A percentile compares a stretch with the other conserved stretches of the same genome.
Evolutionary conservation across 805 yeast genomes (phyloP).

Genomic region (Candida adriatica): DNA sequence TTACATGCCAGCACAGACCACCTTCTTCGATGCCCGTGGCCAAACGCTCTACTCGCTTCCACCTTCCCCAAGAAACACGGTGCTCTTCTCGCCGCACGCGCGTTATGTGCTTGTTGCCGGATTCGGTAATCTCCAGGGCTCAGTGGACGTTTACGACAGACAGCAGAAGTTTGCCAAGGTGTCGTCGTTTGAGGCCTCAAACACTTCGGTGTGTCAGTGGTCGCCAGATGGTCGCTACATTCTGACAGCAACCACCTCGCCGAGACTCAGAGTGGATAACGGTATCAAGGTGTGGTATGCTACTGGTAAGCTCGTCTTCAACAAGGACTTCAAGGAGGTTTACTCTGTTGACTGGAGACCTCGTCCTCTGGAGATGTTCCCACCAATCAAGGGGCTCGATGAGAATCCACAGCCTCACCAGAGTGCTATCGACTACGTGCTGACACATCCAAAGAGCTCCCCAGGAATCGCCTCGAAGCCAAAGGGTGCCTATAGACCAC

Average conservation of each 20-base stretch:
- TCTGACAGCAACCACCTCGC: slow-evolving; percentile 94
- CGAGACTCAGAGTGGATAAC: slow-evolving; percentile 94
- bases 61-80: slow-evolving; percentile 82
- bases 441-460: slow-evolving; percentile 29
- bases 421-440: slow-evolving; percentile 53
- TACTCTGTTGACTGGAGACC: slow-evolving; percentile 83
- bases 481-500: slow-evolving; percentile 93
- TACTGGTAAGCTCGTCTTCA: slow-evolving; percentile 71
- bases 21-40: slow-evolving; percentile 93
- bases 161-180: slow-evolving; percentile 76
- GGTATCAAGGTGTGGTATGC: slow-evolving; percentile 93
- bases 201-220: slow-evolving; percentile 97
- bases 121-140: slow-evolving; percentile 95
- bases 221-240: slow-evolving; percentile 93
- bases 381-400: slow-evolving; percentile 31
- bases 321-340: slow-evolving; percentile 76
- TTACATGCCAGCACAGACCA: slow-evolving; percentile 93
- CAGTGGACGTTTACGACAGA: slow-evolving; percentile 91
- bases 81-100: slow-evolving; percentile 90
- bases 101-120: slow-evolving; percentile 90
- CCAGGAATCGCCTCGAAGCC: slow-evolving; percentile 43
- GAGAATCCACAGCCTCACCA: slow-evolving; percentile 63
- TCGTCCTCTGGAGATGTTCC: slow-evolving; percentile 27
- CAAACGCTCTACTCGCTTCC: slow-evolving; percentile 78
- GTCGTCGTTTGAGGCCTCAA: slow-evolving; percentile 80